phyloP scores from a whole-genome alignment of 345 rosid genomes.

The Sisymbrium irio region DNA sequence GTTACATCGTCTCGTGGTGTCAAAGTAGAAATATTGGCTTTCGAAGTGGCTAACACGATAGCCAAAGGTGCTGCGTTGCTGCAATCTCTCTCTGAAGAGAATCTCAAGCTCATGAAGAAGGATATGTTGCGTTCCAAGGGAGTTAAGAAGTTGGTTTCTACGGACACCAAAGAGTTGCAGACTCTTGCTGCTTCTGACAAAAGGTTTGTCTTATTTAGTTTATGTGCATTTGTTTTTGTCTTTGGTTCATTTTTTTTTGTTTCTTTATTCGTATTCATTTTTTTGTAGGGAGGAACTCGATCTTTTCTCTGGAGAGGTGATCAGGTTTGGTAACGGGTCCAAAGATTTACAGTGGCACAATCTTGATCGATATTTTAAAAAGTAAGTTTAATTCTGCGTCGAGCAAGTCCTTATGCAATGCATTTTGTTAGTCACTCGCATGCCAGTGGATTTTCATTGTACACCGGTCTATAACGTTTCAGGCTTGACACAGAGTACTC shows the following conservation, averaged over 20 bases:
- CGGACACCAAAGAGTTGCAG: constrained; percentile 58
- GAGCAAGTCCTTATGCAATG: background rate
- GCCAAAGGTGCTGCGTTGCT: constrained; percentile 70
- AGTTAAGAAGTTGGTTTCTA: constrained; percentile 66
- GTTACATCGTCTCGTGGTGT: constrained; percentile 47
- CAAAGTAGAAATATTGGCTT: constrained; percentile 61
- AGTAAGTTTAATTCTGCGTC: constrained; percentile 39
- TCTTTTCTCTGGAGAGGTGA: constrained; percentile 67
- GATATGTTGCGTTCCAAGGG: constrained; percentile 68
- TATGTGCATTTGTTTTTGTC: background rate
- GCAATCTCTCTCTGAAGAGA: constrained; percentile 66
- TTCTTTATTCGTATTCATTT: background rate
- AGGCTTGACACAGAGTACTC: constrained; percentile 64
- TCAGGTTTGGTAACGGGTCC: constrained; percentile 84
- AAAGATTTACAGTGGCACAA: constrained; percentile 92
- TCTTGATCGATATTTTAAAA: constrained; percentile 64
- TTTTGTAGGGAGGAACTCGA: constrained; percentile 74
- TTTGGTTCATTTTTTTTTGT: background rate
- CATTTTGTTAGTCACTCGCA: background rate
- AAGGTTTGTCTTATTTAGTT: constrained; percentile 44
- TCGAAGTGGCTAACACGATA: constrained; percentile 94
- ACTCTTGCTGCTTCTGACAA: constrained; percentile 85
- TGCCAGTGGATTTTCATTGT: constrained; percentile 33
- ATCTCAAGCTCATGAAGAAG: constrained; percentile 54
- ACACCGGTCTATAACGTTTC: constrained; percentile 32